Conservation (phyloP, 345 rosid genomes). For the Ricinus communis region DNA sequence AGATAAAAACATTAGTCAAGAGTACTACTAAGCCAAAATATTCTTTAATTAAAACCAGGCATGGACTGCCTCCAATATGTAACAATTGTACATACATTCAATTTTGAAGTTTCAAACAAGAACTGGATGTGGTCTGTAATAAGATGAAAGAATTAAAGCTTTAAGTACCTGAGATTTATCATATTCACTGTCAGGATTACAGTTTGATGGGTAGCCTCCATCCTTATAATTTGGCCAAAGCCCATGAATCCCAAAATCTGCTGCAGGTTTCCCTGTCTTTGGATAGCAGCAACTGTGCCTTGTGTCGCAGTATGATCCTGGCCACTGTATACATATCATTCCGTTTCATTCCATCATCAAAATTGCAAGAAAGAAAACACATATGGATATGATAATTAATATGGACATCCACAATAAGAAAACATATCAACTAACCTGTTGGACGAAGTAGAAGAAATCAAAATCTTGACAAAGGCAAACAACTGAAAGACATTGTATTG, state of each 20-base stretch:
- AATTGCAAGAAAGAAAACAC: background rate
- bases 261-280: slow-evolving; percentile 67
- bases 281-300: slow-evolving; percentile 73
- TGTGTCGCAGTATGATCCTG: slow-evolving; percentile 82
- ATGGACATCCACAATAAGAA: no score
- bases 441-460: slow-evolving; percentile 89
- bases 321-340: slow-evolving; percentile 57
- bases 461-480: slow-evolving; percentile 49
- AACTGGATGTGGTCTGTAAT: no score
- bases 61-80: no score
- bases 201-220: slow-evolving; percentile 67
- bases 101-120: no score
- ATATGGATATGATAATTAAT: background rate
- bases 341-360: no score
- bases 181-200: slow-evolving; percentile 50
- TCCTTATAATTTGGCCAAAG: slow-evolving; percentile 84
- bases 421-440: slow-evolving; percentile 41
- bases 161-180: slow-evolving; percentile 54
- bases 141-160: no score
- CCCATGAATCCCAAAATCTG: slow-evolving; percentile 88
- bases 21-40: no score
- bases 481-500: slow-evolving; percentile 46
- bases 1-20: no score
- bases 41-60: no score
- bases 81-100: no score